Evolutionary conservation across 2,329 filamentous ascomycete genomes (phyloP).

Genomic region (Diaporthe citrichinensis): DNA sequence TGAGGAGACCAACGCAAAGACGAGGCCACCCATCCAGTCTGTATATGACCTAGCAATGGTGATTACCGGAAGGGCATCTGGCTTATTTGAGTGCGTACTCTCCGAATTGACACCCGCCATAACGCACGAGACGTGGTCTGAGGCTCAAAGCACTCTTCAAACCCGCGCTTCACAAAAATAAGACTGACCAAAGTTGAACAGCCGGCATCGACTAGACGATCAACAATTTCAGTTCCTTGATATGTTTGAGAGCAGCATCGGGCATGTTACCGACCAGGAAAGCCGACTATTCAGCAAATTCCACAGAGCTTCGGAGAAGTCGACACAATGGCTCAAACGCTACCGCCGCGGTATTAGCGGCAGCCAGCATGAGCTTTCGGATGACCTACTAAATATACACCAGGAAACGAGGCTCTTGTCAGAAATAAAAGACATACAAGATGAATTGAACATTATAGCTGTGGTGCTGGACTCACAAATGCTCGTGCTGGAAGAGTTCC

Average conservation of each 20-base stretch:
- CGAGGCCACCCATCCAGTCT: conserved; percentile 69
- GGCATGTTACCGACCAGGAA: conserved; percentile 65
- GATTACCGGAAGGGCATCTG: conserved; percentile 72
- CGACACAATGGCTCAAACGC: conserved; percentile 67
- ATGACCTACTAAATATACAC: conserved; percentile 71
- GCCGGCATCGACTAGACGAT: conserved; percentile 67
- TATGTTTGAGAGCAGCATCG: conserved; percentile 77
- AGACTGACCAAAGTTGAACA: background rate
- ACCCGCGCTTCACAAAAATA: background rate
- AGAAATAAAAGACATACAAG: conserved; percentile 77
- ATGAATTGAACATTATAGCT: conserved; percentile 75
- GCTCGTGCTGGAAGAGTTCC: conserved; percentile 62
- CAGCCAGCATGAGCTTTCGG: conserved; percentile 58
- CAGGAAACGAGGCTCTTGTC: conserved; percentile 72
- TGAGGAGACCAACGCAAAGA: conserved; percentile 76
- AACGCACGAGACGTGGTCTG: background rate
- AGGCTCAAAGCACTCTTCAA: background rate
- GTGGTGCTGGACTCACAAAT: conserved; percentile 66
- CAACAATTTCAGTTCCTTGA: conserved; percentile 76
- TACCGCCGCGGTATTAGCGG: conserved; percentile 48
- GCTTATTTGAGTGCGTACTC: conserved; percentile 64
- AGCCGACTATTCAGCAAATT: conserved; percentile 72
- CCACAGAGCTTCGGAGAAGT: conserved; percentile 69
- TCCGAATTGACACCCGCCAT: background rate
- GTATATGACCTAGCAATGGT: conserved; percentile 75